Base-by-base conservation (phyloP, 1,284 basidiomycete species). In the Xerocomus nothofagi region DNA sequence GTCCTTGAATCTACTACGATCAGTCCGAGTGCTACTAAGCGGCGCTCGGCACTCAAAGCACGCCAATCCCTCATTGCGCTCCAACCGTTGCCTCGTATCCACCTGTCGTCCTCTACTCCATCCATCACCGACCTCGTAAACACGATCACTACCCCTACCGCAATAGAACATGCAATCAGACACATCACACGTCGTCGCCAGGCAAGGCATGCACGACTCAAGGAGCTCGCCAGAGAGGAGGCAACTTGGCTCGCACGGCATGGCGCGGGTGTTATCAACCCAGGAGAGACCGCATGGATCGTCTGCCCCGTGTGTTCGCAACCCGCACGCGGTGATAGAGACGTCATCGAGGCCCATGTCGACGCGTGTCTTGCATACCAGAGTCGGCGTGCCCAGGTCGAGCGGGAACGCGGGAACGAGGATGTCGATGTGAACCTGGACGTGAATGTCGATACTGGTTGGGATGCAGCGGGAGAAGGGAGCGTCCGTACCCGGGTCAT, bases 261-360 rank as follows among this genome's bases (percentile, higher is more conserved):
- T 23, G 15, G 17, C 5, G 14, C 27, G 9, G 29, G 24, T 29
- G 29, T 17, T 21, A 62, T 68, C 55, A 32, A 2, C 62, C 69
- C 57, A 58, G 32, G 51, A 58, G 68, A 64, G 31, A 68, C 65
- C 1, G 71, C 72, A 39, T 75, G 73, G 21, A 72, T 78, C 17
- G 59, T 73, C 10, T 91, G 88, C 59, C 88, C 88, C 1, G 78
- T 91, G 23, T 91, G 88, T 62, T 68, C 74, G 37, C 68, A 69
- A 42, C 66, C 66, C 15, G 73, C 88, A 1, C 69, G 66, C 33
- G 87, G 87, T 3, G 87, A 88, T 57, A 70, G 75, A 36, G 88
- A 88, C 53, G 80, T 88, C 12, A 61, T 88, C 5, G 81, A 87
- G 58, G 87, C 86, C 15, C 88, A 91, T 66, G 79, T 91, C 29